Percentiles rank a stretch among this genome's conserved stretches.
Evolutionary conservation across 1,284 basidiomycete species (phyloP).

Genomic region (Pseudozyma sp.): DNA sequence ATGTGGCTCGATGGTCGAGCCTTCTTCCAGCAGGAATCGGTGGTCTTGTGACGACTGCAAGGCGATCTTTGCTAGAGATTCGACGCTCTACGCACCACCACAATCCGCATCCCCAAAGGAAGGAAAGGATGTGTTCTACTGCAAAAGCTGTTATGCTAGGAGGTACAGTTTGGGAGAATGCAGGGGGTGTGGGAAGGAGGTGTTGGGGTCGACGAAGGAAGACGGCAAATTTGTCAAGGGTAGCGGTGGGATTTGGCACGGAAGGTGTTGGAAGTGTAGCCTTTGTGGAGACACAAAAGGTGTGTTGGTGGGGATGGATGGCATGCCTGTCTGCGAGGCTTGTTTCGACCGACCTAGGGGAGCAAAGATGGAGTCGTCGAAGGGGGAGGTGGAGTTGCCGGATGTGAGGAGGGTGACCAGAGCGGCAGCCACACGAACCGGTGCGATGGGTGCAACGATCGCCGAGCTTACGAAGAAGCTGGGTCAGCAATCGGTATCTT

Average conservation of each 20-base stretch:
- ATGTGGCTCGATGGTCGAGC: constrained; percentile 57
- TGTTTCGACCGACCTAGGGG: constrained; percentile 49
- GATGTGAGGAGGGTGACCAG: constrained; percentile 26
- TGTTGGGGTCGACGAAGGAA: constrained; percentile 59
- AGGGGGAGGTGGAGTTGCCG: background rate
- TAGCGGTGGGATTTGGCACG: constrained; percentile 50
- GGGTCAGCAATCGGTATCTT: constrained; percentile 18
- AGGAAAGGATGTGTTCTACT: constrained; percentile 33
- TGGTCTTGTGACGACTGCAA: constrained; percentile 56
- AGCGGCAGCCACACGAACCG: constrained; percentile 12
- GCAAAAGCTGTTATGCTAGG: constrained; percentile 48
- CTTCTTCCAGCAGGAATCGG: constrained; percentile 34
- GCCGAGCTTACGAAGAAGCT: constrained; percentile 56
- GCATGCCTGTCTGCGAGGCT: constrained; percentile 47
- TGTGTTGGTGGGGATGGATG: constrained; percentile 56
- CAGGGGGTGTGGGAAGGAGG: constrained; percentile 28
- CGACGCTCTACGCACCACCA: constrained; percentile 58
- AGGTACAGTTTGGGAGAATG: constrained; percentile 53
- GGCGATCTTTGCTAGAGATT: constrained; percentile 53
- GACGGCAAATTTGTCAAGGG: constrained; percentile 59
- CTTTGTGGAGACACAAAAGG: constrained; percentile 26
- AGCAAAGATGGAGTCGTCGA: background rate
- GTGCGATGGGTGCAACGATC: constrained; percentile 56
- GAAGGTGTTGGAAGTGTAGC: constrained; percentile 55
- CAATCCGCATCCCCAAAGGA: background rate